Evolutionary conservation across 768 basidiomycete species (phyloP), one percentile per base, ranked within the genome.

Genomic region (Mycena galopus): DNA sequence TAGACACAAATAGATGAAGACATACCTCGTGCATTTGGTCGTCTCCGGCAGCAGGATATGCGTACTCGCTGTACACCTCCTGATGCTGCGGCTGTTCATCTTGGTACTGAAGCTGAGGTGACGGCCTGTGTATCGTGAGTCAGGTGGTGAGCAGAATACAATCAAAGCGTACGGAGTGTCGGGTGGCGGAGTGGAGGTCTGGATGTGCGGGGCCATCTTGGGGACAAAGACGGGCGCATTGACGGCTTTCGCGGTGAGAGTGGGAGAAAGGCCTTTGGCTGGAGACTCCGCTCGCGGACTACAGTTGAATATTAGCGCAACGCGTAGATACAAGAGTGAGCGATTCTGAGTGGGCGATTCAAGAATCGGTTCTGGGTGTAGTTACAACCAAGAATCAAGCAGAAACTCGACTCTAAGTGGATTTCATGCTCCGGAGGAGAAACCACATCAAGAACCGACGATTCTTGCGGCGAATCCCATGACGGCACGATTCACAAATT

Each of bases 161-260:
- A 55, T 7, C 51, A 65, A 8, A 50, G 57, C 78, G 70, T 71
- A 78, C 80, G 78, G 75, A 61, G 70, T 79, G 65, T 79, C 78
- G 61, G 81, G 79, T 12, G 80, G 78, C 27, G 82, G 75, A 1
- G 81, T 73, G 44, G 79, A 67, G 75, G 73, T 64, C 81, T 79
- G 39, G 84, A 80, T 29, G 81, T 76, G 81, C 74, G 68, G 78
- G 69, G 35, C 82, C 74, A 30, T 83, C 79, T 93, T 95, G 23
- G 95, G 94, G 25, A 96, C 90, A 72, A 96, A 96, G 51, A 96
- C 90, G 39, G 95, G 94, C 1, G 94, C 94, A 79, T 95, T 93
- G 65, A 94, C 88, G 4, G 93, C 93, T 73, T 93, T 89, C 53
- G 92, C 87, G 3, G 89, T 87, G 16, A 86, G 81, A 4, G 81